These are phyloP conservation scores for Sporothrix brunneoviolacea DNA, from an alignment of 2,329 filamentous ascomycete genomes.

Conservation along the genomic window DNA sequence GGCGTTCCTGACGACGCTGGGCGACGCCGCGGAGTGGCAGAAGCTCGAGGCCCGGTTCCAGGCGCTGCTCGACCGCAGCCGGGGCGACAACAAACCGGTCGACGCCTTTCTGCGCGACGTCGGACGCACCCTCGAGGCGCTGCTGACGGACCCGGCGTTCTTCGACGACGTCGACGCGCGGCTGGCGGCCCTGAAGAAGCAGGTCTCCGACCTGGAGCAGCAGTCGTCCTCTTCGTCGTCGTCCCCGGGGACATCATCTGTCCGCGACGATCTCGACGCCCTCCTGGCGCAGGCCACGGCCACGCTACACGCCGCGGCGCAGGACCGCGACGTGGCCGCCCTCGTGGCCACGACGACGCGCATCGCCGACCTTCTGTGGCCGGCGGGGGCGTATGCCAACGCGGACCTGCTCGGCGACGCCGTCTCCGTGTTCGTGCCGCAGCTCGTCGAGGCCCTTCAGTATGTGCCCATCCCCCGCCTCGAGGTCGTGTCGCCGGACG, in stretches of 20 bases:
- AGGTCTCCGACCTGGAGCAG: constrained; percentile 56
- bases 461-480: constrained; percentile 84
- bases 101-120: constrained; percentile 69
- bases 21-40: constrained; percentile 68
- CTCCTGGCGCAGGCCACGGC: constrained; percentile 62
- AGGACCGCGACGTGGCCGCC: constrained; percentile 66
- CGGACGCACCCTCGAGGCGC: constrained; percentile 67
- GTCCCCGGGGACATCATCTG: constrained; percentile 37
- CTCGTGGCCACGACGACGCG: constrained; percentile 60
- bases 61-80: constrained; percentile 52
- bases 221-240: constrained; percentile 21
- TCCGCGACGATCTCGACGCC: constrained; percentile 66
- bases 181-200: constrained; percentile 43
- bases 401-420: constrained; percentile 60
- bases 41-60: constrained; percentile 62
- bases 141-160: constrained; percentile 80
- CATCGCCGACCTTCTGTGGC: constrained; percentile 64
- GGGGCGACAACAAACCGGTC: constrained; percentile 60
- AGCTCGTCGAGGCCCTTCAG: constrained; percentile 70
- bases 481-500: constrained; percentile 75
- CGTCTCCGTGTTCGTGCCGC: constrained; percentile 73
- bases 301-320: constrained; percentile 61
- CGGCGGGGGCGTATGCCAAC: constrained; percentile 40
- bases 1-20: constrained; percentile 73
- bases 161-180: constrained; percentile 64